Conservation (phyloP, 495 filamentous ascomycete species). For the Terfezia claveryi region DNA sequence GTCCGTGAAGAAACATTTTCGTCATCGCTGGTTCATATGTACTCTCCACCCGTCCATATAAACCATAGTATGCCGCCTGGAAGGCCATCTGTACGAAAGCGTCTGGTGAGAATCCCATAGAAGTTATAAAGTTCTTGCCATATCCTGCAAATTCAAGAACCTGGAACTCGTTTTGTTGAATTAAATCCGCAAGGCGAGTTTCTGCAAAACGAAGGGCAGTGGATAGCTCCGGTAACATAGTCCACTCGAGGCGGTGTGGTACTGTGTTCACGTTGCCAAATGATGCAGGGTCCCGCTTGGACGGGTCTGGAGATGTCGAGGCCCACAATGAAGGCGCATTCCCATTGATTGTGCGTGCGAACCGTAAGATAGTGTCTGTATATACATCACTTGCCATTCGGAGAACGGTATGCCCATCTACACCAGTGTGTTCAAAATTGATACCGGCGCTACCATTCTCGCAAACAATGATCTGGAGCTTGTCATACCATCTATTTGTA, state of each 20-base stretch:
- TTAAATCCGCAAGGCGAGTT: constrained; percentile 79
- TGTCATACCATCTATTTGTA: constrained; percentile 97
- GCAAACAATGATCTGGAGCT: constrained; percentile 96
- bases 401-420: constrained; percentile 91
- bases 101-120: constrained; percentile 88
- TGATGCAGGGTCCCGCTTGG: constrained; percentile 76
- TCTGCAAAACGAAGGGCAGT: constrained; percentile 90
- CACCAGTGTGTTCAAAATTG: constrained; percentile 97
- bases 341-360: constrained; percentile 88
- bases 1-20: constrained; percentile 74
- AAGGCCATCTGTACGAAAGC: constrained; percentile 99
- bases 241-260: constrained; percentile 93
- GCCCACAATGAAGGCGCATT: constrained; percentile 83
- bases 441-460: constrained; percentile 95
- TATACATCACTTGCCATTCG: constrained; percentile 92
- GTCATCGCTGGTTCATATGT: constrained; percentile 98
- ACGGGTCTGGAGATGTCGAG: constrained; percentile 72
- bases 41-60: constrained; percentile 83
- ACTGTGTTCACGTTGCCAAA: constrained; percentile 91
- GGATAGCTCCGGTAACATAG: constrained; percentile 78
- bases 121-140: constrained; percentile 94
- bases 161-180: constrained; percentile 89
- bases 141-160: constrained; percentile 75
- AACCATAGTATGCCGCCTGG: constrained; percentile 93
- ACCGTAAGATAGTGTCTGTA: constrained; percentile 93